Percentiles rank a stretch among this genome's conserved stretches.
Evolutionary conservation across 2,329 filamentous ascomycete genomes (phyloP).

Genomic region (Neonectria coccinea): DNA sequence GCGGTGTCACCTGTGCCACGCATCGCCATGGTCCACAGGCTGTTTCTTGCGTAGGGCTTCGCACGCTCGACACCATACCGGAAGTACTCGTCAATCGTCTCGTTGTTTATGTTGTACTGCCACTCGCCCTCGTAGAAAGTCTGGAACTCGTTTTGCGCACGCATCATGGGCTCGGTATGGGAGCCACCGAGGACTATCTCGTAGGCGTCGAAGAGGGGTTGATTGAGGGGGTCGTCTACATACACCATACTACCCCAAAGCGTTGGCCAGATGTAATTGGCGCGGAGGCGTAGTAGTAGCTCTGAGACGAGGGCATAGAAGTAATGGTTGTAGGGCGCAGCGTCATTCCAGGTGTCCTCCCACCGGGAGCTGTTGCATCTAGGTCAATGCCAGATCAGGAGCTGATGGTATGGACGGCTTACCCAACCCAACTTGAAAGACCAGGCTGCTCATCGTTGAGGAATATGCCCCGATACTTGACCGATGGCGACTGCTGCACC

Average conservation of each 20-base stretch:
- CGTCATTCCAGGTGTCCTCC: constrained; percentile 51
- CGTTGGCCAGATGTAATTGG: constrained; percentile 82
- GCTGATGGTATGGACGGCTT: neutral
- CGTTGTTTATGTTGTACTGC: constrained; percentile 77
- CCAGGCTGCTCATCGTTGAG: constrained; percentile 57
- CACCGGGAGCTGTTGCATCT: constrained; percentile 54
- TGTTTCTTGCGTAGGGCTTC: constrained; percentile 65
- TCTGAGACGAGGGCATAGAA: constrained; percentile 79
- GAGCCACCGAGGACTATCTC: constrained; percentile 79
- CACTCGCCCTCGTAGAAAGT: constrained; percentile 70
- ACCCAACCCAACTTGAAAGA: neutral
- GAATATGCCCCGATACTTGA: constrained; percentile 72
- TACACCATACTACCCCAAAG: constrained; percentile 79
- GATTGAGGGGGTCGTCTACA: constrained; percentile 76
- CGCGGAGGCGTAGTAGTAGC: constrained; percentile 74
- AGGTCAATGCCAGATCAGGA: neutral
- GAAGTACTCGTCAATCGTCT: constrained; percentile 76
- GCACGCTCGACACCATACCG: constrained; percentile 73
- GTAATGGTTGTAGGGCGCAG: constrained; percentile 69
- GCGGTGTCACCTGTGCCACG: constrained; percentile 75
- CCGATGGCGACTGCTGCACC: constrained; percentile 60
- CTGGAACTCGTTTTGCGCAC: constrained; percentile 68
- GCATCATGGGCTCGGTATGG: constrained; percentile 79
- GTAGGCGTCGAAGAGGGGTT: constrained; percentile 78
- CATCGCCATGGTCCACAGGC: constrained; percentile 77